phyloP scores from a whole-genome alignment of 805 yeast genomes.

The Candida adriatica region DNA sequence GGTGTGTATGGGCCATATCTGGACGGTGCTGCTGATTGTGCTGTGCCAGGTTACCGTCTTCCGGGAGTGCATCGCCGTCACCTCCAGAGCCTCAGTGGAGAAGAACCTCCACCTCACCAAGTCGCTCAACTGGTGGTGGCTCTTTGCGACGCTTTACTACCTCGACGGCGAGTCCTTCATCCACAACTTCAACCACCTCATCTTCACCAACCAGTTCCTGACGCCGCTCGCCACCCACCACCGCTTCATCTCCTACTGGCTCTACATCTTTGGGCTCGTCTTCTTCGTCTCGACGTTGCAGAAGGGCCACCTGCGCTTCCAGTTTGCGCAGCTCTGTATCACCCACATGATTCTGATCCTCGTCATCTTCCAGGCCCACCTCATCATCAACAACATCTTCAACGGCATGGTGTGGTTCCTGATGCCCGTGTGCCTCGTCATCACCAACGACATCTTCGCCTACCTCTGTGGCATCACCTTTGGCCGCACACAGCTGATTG shows the following conservation, averaged over 20 bases:
- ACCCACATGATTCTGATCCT: conserved; percentile 90
- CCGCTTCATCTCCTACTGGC: conserved; percentile 72
- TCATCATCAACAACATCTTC: conserved; percentile 81
- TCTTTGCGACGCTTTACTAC: conserved; percentile 81
- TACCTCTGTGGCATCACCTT: conserved; percentile 95
- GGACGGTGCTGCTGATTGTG: conserved; percentile 67
- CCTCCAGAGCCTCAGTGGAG: conserved; percentile 72
- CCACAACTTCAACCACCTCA: conserved; percentile 50
- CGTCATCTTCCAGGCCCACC: conserved; percentile 91
- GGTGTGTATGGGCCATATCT: conserved; percentile 77
- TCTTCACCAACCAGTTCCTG: conserved; percentile 46
- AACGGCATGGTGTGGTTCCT: conserved; percentile 93
- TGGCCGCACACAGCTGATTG: conserved; percentile 87
- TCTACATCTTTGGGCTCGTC: conserved; percentile 83
- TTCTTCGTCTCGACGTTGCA: conserved; percentile 84
- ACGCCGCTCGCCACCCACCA: conserved; percentile 68
- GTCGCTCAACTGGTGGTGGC: conserved; percentile 87
- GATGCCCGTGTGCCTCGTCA: conserved; percentile 85
- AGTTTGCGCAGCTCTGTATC: conserved; percentile 87
- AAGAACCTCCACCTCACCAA: conserved; percentile 77
- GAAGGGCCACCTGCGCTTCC: conserved; percentile 84
- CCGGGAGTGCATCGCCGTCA: conserved; percentile 84
- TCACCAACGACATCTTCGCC: conserved; percentile 93
- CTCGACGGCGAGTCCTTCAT: conserved; percentile 82
- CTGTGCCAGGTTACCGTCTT: conserved; percentile 77